Evolutionary conservation across 225 moss, liverwort and hornwort genomes (phyloP).

Genomic region (Physcomitrium patens): DNA sequence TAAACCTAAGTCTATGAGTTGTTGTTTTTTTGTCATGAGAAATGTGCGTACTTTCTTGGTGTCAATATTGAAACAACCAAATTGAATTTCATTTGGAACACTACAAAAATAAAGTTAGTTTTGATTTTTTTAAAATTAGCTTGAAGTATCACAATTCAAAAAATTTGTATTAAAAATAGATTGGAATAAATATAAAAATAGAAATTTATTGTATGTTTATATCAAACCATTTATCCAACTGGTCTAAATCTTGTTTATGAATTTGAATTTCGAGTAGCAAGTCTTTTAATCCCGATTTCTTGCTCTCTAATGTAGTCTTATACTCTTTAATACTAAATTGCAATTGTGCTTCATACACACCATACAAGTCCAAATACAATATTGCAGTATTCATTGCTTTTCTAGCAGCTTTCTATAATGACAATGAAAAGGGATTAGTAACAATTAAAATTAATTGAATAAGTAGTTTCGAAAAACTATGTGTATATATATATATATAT

Average conservation of each 20-base stretch:
- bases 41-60: slow-evolving; percentile 65
- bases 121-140: too few relatives aligned
- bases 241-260: slow-evolving; percentile 68
- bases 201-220: background rate
- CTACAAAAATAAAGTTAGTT: too few relatives aligned
- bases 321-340: slow-evolving; percentile 62
- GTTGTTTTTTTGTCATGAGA: slow-evolving; percentile 77
- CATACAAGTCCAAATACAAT: slow-evolving; percentile 61
- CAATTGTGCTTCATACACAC: slow-evolving; percentile 65
- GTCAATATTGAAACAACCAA: slow-evolving; percentile 71
- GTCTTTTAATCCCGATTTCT: slow-evolving; percentile 67
- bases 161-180: too few relatives aligned
- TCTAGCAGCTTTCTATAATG: slow-evolving; percentile 63
- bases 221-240: slow-evolving; percentile 61
- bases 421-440: too few relatives aligned
- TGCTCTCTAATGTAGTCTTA: slow-evolving; percentile 49
- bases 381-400: slow-evolving; percentile 62
- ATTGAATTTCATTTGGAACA: slow-evolving; percentile 68
- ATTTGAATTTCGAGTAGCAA: slow-evolving; percentile 63
- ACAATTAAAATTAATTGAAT: too few relatives aligned
- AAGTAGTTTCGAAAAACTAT: too few relatives aligned
- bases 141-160: too few relatives aligned
- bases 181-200: too few relatives aligned
- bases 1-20: slow-evolving; percentile 63
- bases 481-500: background rate